Percentiles rank a stretch among this genome's conserved stretches.
These are phyloP conservation scores for Wickerhamomyces strasburgensis DNA, from an alignment of 805 yeast species.

Conservation along the genomic window DNA sequence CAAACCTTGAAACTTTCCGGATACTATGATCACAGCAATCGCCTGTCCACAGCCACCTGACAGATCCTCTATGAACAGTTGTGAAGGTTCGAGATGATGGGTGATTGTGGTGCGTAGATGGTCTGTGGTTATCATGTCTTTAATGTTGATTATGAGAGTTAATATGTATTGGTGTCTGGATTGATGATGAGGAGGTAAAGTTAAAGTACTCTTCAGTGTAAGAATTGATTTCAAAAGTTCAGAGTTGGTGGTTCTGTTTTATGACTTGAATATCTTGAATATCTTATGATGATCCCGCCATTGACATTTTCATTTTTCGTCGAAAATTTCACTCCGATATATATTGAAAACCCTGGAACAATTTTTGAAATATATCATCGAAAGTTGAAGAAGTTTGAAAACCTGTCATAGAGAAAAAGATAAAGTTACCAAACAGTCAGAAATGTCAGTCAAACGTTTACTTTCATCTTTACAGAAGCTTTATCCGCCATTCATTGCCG, in stretches of 20 bases:
- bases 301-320: too few relatives aligned
- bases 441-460: slow-evolving; percentile 36
- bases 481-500: slow-evolving; percentile 83
- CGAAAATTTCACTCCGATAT: too few relatives aligned
- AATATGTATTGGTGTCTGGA: too few relatives aligned
- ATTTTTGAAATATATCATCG: background rate
- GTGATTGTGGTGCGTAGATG: slow-evolving; percentile 44
- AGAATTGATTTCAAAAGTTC: too few relatives aligned
- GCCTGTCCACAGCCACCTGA: slow-evolving; percentile 95
- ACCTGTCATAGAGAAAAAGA: too few relatives aligned
- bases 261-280: too few relatives aligned
- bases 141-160: too few relatives aligned
- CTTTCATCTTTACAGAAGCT: slow-evolving; percentile 56
- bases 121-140: slow-evolving; percentile 29
- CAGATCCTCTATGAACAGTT: slow-evolving; percentile 72
- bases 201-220: too few relatives aligned
- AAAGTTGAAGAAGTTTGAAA: background rate
- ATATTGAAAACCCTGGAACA: too few relatives aligned
- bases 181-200: too few relatives aligned
- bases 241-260: too few relatives aligned
- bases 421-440: background rate
- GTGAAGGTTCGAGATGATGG: slow-evolving; percentile 52
- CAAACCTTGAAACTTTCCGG: slow-evolving; percentile 67
- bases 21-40: slow-evolving; percentile 86
- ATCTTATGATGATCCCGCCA: too few relatives aligned